Conservation (phyloP, 495 filamentous ascomycete species). For the Margaritispora aquatica region DNA sequence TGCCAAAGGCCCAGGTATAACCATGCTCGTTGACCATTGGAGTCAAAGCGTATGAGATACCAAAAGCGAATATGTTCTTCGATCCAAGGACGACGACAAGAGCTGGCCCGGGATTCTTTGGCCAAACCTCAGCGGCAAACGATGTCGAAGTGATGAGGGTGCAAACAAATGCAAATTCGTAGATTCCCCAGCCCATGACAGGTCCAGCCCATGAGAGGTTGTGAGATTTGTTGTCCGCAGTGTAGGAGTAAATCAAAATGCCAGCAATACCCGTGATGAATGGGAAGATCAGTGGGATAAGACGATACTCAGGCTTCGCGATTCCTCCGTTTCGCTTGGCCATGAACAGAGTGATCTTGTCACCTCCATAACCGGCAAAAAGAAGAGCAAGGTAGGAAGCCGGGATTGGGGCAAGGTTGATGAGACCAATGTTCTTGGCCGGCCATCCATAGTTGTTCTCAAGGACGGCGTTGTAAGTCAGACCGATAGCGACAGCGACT, state of each 20-base stretch:
- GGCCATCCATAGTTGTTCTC: conserved; percentile 28
- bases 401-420: conserved; percentile 19
- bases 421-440: neutral
- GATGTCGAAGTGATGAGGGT: conserved; percentile 31
- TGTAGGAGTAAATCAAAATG: conserved; percentile 32
- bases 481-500: conserved; percentile 25
- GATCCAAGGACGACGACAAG: conserved; percentile 34
- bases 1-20: conserved; percentile 28
- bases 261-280: conserved; percentile 26
- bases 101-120: conserved; percentile 34
- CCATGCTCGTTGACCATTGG: conserved; percentile 20
- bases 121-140: conserved; percentile 34
- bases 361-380: conserved; percentile 30
- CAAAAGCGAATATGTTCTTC: conserved; percentile 35
- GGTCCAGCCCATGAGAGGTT: conserved; percentile 27
- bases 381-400: conserved; percentile 32
- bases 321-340: conserved; percentile 29
- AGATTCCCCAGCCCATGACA: conserved; percentile 35
- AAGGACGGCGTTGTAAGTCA: conserved; percentile 35
- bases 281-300: conserved; percentile 30
- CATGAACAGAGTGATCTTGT: conserved; percentile 29
- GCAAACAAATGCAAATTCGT: conserved; percentile 31
- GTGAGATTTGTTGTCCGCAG: conserved; percentile 19
- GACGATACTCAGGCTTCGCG: conserved; percentile 30
- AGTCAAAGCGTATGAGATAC: conserved; percentile 27